Conservation (phyloP, 78 protist genomes). For the Dictyostelium capitatum region DNA sequence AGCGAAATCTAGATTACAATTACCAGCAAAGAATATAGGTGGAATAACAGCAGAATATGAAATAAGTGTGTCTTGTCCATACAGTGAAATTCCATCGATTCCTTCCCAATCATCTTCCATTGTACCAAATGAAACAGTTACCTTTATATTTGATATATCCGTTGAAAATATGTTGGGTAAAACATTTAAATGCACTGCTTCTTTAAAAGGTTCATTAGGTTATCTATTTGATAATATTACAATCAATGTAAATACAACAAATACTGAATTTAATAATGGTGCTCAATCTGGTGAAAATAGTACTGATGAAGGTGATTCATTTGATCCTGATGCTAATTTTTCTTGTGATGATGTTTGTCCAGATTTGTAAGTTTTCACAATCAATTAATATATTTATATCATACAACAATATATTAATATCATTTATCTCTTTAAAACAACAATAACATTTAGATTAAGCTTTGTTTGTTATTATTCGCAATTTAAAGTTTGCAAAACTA, state of each 20-base stretch:
- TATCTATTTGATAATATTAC: not conserved
- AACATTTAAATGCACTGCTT: not conserved
- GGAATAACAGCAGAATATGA: not conserved
- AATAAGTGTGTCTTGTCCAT: slow-evolving; percentile 1
- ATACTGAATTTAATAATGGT: slow-evolving; percentile 19
- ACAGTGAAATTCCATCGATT: not conserved
- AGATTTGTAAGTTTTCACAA: not conserved
- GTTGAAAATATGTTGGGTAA: not conserved
- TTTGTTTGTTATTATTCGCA: not conserved
- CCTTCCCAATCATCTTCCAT: not conserved
- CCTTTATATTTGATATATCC: slow-evolving; percentile 7
- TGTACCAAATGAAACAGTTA: not conserved
- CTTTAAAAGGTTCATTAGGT: not conserved
- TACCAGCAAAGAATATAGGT: slow-evolving; percentile 24
- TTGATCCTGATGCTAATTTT: slow-evolving; percentile 10
- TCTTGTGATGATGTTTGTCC: slow-evolving; percentile 45
- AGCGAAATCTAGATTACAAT: slow-evolving; percentile 1
- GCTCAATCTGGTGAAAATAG: not conserved
- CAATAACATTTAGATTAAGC: no score
- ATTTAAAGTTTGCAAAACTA: slow-evolving; percentile 4
- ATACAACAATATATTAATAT: no score
- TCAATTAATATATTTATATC: no score
- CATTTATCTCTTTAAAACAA: no score
- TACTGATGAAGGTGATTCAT: not conserved
- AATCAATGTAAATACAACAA: slow-evolving; percentile 13